Base-by-base conservation (phyloP, 1,139 yeast species). In the Pichia inconspicua region DNA sequence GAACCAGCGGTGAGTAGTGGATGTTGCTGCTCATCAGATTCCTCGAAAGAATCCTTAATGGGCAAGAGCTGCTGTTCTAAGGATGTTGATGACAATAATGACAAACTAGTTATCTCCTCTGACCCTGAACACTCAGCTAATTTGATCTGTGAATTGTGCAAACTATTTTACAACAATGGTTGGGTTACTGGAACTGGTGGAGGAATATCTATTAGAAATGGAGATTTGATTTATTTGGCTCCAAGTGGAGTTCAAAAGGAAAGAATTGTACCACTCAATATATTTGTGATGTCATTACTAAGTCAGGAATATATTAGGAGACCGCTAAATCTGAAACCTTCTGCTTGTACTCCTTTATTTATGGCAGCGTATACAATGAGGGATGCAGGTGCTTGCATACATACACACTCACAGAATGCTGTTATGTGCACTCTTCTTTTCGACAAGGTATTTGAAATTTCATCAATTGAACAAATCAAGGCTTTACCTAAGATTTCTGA, bases 171-270 rank as follows among this genome's bases (percentile, higher is more conserved):
- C 63, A 74, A 78, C 59, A 83, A 84, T 61, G 84, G 86, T 49
- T 89, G 97, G 96, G 94, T 88, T 54, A 84, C 96, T 0, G 97
- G 97, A 5, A 90, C 97, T 1, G 97, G 96, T 2, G 97, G 97
- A 27, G 97, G 97, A 3, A 83, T 90, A 59, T 84, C 95, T 37
- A 84, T 90, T 47, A 72, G 84, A 53, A 80, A 83, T 46, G 73
- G 66, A 4, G 73, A 79, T 50, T 61, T 71, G 39, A 80, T 87
- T 19, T 90, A 77, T 63, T 75, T 90, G 42, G 95, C 97, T 0
- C 97, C 97, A 2, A 86, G 96, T 9, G 97, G 97, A 1, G 95
- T 90, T 8, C 97, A 90, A 63, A 90, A 90, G 67, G 97, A 90
- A 65, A 72, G 90, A 54, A 81, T 90, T 75, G 69, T 74, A 46